Conservation (phyloP, 164 flowering plant genomes). For the Vitis riparia region DNA sequence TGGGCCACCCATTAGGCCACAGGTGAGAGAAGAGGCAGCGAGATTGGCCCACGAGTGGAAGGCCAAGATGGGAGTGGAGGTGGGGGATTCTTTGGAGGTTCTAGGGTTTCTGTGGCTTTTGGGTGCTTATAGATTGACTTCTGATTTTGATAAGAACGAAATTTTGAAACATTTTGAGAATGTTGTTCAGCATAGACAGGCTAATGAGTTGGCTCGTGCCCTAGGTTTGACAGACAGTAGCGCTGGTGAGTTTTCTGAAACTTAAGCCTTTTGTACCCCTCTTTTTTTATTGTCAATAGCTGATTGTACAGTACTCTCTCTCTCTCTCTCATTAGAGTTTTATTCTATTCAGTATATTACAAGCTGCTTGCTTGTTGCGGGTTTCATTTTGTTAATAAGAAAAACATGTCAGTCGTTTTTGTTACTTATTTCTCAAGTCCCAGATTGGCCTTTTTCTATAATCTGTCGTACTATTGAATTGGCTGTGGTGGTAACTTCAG, state of each 20-base stretch:
- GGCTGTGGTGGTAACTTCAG: too few relatives aligned
- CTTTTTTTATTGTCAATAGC: too few relatives aligned
- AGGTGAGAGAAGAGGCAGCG: slow-evolving; percentile 4
- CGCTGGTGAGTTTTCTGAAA: neutral
- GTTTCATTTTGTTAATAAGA: too few relatives aligned
- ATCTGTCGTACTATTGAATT: too few relatives aligned
- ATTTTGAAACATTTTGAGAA: neutral
- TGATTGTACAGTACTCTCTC: too few relatives aligned
- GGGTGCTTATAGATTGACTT: slow-evolving; percentile 2
- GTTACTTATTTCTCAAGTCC: too few relatives aligned
- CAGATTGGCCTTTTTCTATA: too few relatives aligned
- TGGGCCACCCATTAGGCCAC: neutral
- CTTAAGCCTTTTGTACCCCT: too few relatives aligned
- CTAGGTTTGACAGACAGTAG: neutral
- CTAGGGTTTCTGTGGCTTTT: slow-evolving; percentile 2
- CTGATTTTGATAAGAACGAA: neutral
- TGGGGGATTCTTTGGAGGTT: slow-evolving; percentile 2
- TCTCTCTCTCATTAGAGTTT: neutral
- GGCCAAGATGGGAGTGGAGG: slow-evolving; percentile 2
- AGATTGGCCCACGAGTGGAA: slow-evolving; percentile 6
- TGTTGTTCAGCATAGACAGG: neutral
- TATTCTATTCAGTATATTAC: neutral
- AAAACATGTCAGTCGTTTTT: too few relatives aligned
- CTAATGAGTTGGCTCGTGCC: neutral
- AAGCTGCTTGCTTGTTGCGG: too few relatives aligned